These are phyloP conservation scores for Ogataea polymorpha DNA, from an alignment of 805 yeast species.

Conservation along the genomic window DNA sequence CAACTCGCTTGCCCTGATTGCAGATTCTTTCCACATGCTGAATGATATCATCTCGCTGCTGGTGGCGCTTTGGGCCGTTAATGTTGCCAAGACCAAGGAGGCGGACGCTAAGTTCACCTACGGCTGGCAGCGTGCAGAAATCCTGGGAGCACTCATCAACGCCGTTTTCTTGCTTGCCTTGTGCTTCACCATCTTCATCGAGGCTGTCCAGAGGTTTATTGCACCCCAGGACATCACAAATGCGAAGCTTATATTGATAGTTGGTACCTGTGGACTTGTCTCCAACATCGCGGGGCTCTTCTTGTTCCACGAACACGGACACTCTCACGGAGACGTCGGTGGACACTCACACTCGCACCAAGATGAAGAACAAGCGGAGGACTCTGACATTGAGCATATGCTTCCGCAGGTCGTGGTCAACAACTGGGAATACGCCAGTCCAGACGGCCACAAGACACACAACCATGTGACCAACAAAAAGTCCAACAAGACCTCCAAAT, in stretches of 20 bases:
- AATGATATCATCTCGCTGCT: slow-evolving; percentile 87
- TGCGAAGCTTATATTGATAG: slow-evolving; percentile 78
- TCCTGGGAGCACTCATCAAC: slow-evolving; percentile 89
- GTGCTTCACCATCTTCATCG: slow-evolving; percentile 87
- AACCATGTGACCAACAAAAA: slow-evolving; percentile 23
- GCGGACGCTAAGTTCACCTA: slow-evolving; percentile 91
- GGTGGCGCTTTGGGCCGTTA: slow-evolving; percentile 96
- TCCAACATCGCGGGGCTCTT: slow-evolving; percentile 83
- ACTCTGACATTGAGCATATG: slow-evolving; percentile 27
- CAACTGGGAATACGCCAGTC: slow-evolving; percentile 10
- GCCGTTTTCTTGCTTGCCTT: slow-evolving; percentile 91
- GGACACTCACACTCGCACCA: slow-evolving; percentile 23
- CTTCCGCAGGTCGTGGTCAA: slow-evolving; percentile 28
- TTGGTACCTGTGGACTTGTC: slow-evolving; percentile 77
- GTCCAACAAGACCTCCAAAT: slow-evolving; percentile 38
- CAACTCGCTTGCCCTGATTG: slow-evolving; percentile 90
- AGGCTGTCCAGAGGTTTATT: slow-evolving; percentile 86
- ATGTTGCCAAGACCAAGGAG: slow-evolving; percentile 73
- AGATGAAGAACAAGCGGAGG: slow-evolving; percentile 10
- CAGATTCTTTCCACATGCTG: slow-evolving; percentile 97
- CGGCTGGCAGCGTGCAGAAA: slow-evolving; percentile 98
- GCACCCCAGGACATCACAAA: slow-evolving; percentile 75
- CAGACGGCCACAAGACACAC: slow-evolving; percentile 21
- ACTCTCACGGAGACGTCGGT: slow-evolving; percentile 40
- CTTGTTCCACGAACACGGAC: slow-evolving; percentile 86